Base-by-base conservation (phyloP, 2,329 filamentous ascomycete genomes). In the Colletotrichum salicis region DNA sequence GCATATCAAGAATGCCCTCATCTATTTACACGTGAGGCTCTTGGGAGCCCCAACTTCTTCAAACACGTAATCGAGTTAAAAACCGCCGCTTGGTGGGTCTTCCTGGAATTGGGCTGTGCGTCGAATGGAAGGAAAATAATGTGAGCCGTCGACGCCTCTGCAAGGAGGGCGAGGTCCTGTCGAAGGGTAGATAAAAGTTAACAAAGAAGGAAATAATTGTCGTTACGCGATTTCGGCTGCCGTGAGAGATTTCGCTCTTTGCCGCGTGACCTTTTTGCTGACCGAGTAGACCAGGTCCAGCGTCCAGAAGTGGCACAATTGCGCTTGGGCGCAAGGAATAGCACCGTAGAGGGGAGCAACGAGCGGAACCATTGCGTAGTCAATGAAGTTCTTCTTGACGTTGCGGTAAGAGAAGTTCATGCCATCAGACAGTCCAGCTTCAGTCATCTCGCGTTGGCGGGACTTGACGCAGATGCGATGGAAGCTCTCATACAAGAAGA, bases 281-380 rank as follows among this genome's bases (percentile, higher is more conserved):
- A 94, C 92, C 0, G 90, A 88, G 80, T 94, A 94, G 12, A 92
- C 90, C 75, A 94, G 79, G 67, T 92, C 86, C 41, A 91, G 83
- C 0, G 90, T 93, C 87, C 91, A 94, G 77, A 94, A 89, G 78
- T 94, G 92, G 77, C 86, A 89, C 66, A 93, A 80, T 74, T 92
- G 88, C 2, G 92, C 92, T 74, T 93, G 90, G 5, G 90, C 85
- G 55, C 90, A 89, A 0, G 92, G 92, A 22, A 93, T 87, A 0
- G 90, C 87, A 22, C 92, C 92, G 76, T 90, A 94, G 3, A 93
- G 75, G 1, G 91, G 90, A 5, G 91, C 92, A 11, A 92, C 90
- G 11, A 93, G 78, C 0, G 92, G 92, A 29, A 93, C 91, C 77
- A 90, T 84, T 70, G 90, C 76, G 73, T 92, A 92, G 80, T 94